These are phyloP conservation scores for Mucor indicus DNA, from an alignment of 371 early-diverging fungal genomes.

Conservation along the genomic window DNA sequence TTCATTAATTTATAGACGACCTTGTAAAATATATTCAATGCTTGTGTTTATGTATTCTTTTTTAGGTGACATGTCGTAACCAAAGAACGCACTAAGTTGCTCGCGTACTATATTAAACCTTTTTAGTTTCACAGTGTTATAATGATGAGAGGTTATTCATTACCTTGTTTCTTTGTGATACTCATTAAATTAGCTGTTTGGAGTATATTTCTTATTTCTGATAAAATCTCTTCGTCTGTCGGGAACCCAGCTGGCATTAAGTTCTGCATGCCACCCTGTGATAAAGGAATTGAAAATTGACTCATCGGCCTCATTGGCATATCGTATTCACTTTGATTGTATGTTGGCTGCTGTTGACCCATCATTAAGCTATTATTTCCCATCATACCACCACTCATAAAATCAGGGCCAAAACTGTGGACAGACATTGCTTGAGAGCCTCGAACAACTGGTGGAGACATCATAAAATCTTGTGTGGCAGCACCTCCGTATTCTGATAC, in stretches of 20 bases:
- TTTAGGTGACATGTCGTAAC: conserved; percentile 74
- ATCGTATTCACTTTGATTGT: conserved; percentile 16
- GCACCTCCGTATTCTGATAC: conserved; percentile 35
- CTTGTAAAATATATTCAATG: conserved; percentile 70
- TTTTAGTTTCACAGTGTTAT: neutral
- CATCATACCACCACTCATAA: no score
- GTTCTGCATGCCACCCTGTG: no score
- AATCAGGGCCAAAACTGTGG: conserved; percentile 40
- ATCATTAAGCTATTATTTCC: no score
- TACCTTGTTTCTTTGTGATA: conserved; percentile 81
- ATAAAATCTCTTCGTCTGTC: conserved; percentile 79
- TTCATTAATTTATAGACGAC: conserved; percentile 48
- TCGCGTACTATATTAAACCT: conserved; percentile 67
- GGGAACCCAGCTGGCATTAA: conserved; percentile 62
- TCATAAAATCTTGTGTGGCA: conserved; percentile 25
- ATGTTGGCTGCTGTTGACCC: conserved; percentile 18
- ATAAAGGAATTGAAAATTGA: conserved; percentile 36
- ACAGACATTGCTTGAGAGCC: conserved; percentile 43
- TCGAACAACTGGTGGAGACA: conserved; percentile 21
- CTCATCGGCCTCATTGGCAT: conserved; percentile 31
- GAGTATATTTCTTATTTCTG: conserved; percentile 79
- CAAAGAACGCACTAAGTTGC: conserved; percentile 74
- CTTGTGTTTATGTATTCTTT: conserved; percentile 87
- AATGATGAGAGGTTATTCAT: no score
- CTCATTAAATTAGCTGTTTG: conserved; percentile 77